Evolutionary conservation across 805 yeast species (phyloP).

Genomic region (Nakazawaea molendinolei): DNA sequence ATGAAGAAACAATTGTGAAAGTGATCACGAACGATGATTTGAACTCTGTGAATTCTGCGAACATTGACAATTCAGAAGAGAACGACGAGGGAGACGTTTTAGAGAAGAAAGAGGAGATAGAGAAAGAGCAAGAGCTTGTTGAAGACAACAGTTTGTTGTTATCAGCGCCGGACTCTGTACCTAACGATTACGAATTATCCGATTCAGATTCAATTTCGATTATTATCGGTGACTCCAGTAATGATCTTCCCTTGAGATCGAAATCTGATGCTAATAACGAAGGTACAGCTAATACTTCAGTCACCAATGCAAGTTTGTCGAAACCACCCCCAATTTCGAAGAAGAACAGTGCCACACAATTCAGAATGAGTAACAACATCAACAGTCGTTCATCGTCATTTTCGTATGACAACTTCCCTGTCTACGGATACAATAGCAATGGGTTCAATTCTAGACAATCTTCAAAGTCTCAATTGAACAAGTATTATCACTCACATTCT

Average conservation of each 20-base stretch:
- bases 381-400: conserved; percentile 11
- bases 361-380: conserved; percentile 5
- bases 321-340: not conserved
- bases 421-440: not conserved
- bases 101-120: not conserved
- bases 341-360: conserved; percentile 7
- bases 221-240: conserved; percentile 6
- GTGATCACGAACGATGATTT: not conserved
- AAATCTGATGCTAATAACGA: not conserved
- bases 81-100: not conserved
- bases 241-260: conserved; percentile 1
- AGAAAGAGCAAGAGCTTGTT: not conserved
- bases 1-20: not conserved
- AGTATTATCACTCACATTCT: conserved; percentile 6
- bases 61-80: not conserved
- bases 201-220: conserved; percentile 12
- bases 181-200: conserved; percentile 6
- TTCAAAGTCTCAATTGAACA: conserved; percentile 7
- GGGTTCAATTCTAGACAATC: conserved; percentile 9
- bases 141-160: not conserved
- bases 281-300: not conserved
- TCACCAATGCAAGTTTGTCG: no score
- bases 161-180: conserved; percentile 1
- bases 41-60: not conserved
- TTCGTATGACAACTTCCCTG: conserved; percentile 5